A percentile compares a stretch with the other conserved stretches of the same genome.
Conservation (phyloP, 768 basidiomycete genomes). For the Leccinellum luteum region DNA sequence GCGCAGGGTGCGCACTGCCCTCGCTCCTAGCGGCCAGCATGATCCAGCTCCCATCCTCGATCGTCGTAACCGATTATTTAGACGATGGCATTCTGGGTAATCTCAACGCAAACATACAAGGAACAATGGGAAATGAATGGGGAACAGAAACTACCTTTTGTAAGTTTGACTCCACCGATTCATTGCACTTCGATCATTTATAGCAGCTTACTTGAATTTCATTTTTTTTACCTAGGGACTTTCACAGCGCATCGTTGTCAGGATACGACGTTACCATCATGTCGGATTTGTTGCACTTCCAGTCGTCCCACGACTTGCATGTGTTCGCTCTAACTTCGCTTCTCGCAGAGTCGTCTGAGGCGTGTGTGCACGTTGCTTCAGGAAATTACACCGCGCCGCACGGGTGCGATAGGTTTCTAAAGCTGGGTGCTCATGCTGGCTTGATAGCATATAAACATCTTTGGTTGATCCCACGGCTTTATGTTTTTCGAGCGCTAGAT, state of each 20-base stretch:
- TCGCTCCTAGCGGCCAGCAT: constrained; percentile 55
- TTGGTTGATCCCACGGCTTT: not conserved
- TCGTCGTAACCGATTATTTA: constrained; percentile 69
- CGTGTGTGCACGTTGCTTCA: constrained; percentile 56
- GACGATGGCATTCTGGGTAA: constrained; percentile 61
- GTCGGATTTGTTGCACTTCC: constrained; percentile 73
- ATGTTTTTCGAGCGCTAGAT: no score
- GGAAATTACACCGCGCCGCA: constrained; percentile 58
- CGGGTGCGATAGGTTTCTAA: constrained; percentile 55
- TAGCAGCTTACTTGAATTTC: not conserved
- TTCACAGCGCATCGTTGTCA: constrained; percentile 11
- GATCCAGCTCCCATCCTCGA: constrained; percentile 43
- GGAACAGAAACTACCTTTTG: constrained; percentile 52
- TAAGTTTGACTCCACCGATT: constrained; percentile 32
- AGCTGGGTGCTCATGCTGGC: no score
- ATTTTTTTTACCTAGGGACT: constrained; percentile 9
- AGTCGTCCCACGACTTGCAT: constrained; percentile 54
- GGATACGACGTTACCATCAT: constrained; percentile 62
- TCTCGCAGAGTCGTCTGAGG: constrained; percentile 39
- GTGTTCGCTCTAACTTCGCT: constrained; percentile 49
- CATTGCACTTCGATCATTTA: not conserved
- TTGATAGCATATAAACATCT: constrained; percentile 34
- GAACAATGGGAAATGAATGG: constrained; percentile 66
- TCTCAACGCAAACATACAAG: constrained; percentile 48
- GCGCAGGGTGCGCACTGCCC: constrained; percentile 66